Base-by-base conservation (phyloP, 768 basidiomycete species). In the Symmetrospora coprosmae region DNA sequence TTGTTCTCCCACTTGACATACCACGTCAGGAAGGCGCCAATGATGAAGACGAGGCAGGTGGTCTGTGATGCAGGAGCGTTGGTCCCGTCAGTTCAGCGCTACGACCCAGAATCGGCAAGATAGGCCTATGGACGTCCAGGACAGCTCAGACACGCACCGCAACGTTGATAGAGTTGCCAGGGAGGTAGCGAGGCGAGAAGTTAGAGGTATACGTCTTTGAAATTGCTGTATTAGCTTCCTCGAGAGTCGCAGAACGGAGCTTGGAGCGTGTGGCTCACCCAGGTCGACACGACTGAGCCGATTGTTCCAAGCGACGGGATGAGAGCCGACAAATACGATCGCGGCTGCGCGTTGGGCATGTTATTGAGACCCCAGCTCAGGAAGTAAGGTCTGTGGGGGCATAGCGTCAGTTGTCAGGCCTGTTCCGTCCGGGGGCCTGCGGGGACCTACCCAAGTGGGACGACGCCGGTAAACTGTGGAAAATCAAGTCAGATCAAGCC, bases 1-100 rank as follows among this genome's bases (percentile, higher is more conserved):
- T 50, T 50, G 63, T 70, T 70, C 65, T 70, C 69, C 60, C 61
- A 65, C 13, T 39, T 47, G 43, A 49, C 53, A 61, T 70, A 70
- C 19, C 41, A 17, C 3, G 60, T 66, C 31, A 65, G 40, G 6
- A n/a, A 7, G 33, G 59, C 19, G 4, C 55, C 61, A 17, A 55
- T 34, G 28, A 21, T 0, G 39, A 53, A 55, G 1, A 64, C 55
- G 31, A n/a, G 16, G 9, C 16, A 6, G 6, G 27, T n/a, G 25
- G 31, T 33, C n/a, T n/a, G n/a, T n/a, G n/a, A n/a, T n/a, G n/a
- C n/a, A n/a, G n/a, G n/a, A n/a, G n/a, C n/a, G n/a, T n/a, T n/a
- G n/a, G n/a, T n/a, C n/a, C n/a, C n/a, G n/a, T n/a, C n/a, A n/a
- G n/a, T n/a, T n/a, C n/a, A n/a, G n/a, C n/a, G n/a, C n/a, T n/a